These are phyloP conservation scores for Penicillium turbatum DNA, from an alignment of 495 filamentous ascomycete species.

Conservation along the genomic window DNA sequence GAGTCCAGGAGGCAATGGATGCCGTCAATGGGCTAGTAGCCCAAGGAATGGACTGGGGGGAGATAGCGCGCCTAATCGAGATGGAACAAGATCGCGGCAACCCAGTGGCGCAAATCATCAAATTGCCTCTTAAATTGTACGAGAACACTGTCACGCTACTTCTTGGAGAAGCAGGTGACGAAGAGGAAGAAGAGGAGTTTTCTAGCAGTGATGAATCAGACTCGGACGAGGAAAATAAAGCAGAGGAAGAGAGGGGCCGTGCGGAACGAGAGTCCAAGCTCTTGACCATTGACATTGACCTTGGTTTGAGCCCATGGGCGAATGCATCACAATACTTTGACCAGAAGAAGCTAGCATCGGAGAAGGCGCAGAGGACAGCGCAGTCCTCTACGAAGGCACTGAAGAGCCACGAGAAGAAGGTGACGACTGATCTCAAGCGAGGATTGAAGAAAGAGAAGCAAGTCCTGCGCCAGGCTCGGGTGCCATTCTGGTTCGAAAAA, in stretches of 20 bases:
- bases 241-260: slow-evolving; percentile 29
- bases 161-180: slow-evolving; percentile 64
- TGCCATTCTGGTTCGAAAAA: slow-evolving; percentile 92
- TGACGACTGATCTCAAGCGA: slow-evolving; percentile 77
- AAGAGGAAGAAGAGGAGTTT: slow-evolving; percentile 50
- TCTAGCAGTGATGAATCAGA: slow-evolving; percentile 61
- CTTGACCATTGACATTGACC: slow-evolving; percentile 77
- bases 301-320: slow-evolving; percentile 73
- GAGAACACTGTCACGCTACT: slow-evolving; percentile 84
- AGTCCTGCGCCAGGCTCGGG: slow-evolving; percentile 74
- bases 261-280: slow-evolving; percentile 27
- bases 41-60: slow-evolving; percentile 96
- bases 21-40: slow-evolving; percentile 83
- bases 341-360: slow-evolving; percentile 75
- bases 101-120: slow-evolving; percentile 80
- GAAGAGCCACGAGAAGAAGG: slow-evolving; percentile 85
- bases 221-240: slow-evolving; percentile 54
- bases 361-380: slow-evolving; percentile 80
- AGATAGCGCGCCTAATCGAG: slow-evolving; percentile 82
- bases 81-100: slow-evolving; percentile 77
- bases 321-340: slow-evolving; percentile 92
- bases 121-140: slow-evolving; percentile 79
- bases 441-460: slow-evolving; percentile 90
- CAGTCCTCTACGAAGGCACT: slow-evolving; percentile 79
- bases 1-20: slow-evolving; percentile 86